Evolutionary conservation across 371 early-diverging fungal species (phyloP), one percentile per base, ranked within the genome.

Genomic region (Thermomucor indicae-seudaticae): DNA sequence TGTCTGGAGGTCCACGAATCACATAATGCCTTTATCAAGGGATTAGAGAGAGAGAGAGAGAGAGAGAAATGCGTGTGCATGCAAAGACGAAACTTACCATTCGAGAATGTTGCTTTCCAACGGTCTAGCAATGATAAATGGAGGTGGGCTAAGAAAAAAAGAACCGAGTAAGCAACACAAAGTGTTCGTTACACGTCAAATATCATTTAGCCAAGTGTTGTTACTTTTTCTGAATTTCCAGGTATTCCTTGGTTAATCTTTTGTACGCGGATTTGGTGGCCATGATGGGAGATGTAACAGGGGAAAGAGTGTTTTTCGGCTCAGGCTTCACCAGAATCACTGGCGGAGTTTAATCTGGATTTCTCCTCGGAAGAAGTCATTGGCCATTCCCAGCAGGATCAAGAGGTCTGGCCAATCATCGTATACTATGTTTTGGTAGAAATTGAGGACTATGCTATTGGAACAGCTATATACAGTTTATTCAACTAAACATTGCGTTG

Each of bases 41-140:
- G 40, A 31, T 27, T 32, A 30, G 31, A 30, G 38, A 43, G 14
- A n/a, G 34, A 44, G 30, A 47, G 35, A 4, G n/a, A n/a, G n/a
- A n/a, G n/a, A n/a, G n/a, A n/a, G n/a, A n/a, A n/a, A n/a, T 12
- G 16, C 12, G 22, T 20, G 11, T 17, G 3, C 17, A 24, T 49
- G 19, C 19, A 19, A 29, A 20, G 32, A 4, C 22, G 5, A 22
- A 23, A 40, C 51, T 51, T 82, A 89, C 97, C 98, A 98, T 70
- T 96, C 96, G 35, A 98, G 77, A 58, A 98, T 94, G 64, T 98
- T 92, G 32, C 70, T 65, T 60, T 97, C 98, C 27, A 92, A 69
- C 14, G 98, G 98, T 62, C 88, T 90, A 7, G 98, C 95, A 44
- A 80, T 75, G 53, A 92, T 90, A 59, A 67, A 83, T 11, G 84